A percentile compares a stretch with the other conserved stretches of the same genome.
Evolutionary conservation across 163 green algal genomes (phyloP).

Genomic region (Prototheca stagnorum): DNA sequence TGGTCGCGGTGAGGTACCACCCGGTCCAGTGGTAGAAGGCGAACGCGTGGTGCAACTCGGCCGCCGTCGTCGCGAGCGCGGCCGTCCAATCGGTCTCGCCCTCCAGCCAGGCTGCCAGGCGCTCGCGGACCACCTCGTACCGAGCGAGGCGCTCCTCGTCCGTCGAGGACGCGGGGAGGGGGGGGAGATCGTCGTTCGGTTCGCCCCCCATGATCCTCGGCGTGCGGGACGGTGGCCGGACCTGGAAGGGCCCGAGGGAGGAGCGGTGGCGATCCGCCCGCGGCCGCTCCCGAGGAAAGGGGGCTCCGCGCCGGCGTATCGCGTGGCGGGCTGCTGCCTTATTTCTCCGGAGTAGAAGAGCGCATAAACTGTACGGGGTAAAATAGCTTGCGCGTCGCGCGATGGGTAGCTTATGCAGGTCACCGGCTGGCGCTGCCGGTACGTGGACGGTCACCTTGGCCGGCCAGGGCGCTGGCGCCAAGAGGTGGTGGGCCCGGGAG

Average conservation of each 20-base stretch:
- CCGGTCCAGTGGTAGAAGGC: conserved; percentile 42
- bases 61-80: conserved; percentile 31
- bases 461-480: too few species aligned
- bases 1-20: conserved; percentile 10
- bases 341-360: not conserved
- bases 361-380: not conserved
- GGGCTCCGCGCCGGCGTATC: too few species aligned
- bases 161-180: not conserved
- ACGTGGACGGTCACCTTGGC: too few species aligned
- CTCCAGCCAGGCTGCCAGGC: conserved; percentile 5
- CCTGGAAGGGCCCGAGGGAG: not conserved
- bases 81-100: conserved; percentile 31
- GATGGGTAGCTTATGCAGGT: too few species aligned
- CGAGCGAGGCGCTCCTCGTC: not conserved
- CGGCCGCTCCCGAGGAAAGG: too few species aligned
- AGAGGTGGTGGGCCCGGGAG: too few species aligned
- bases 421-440: too few species aligned
- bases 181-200: not conserved
- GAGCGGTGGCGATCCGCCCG: too few species aligned
- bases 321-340: too few species aligned
- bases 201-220: not conserved
- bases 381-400: too few species aligned
- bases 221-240: too few species aligned
- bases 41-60: conserved; percentile 37
- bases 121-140: conserved; percentile 2